phyloP scores from a whole-genome alignment of 2,329 filamentous ascomycete genomes.

The Cercospora sp. region DNA sequence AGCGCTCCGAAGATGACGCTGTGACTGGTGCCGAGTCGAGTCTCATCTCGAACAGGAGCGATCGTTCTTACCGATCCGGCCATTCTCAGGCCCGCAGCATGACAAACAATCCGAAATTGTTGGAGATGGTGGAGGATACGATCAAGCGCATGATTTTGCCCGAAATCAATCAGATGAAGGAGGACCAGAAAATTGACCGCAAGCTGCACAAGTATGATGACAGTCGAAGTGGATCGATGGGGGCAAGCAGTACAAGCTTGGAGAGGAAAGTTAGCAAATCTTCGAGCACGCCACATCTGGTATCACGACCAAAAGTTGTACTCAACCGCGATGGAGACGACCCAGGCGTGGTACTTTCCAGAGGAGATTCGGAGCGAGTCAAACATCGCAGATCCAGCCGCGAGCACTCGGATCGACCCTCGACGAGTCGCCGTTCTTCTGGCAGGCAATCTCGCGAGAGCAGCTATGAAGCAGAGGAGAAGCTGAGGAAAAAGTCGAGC shows the following conservation, averaged over 20 bases:
- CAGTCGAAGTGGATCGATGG: conserved; percentile 55
- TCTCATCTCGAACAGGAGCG: conserved; percentile 60
- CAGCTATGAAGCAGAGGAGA: conserved; percentile 48
- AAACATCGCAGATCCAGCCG: conserved; percentile 58
- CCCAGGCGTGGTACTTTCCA: conserved; percentile 57
- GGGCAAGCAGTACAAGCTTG: conserved; percentile 53
- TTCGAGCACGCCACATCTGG: conserved; percentile 61
- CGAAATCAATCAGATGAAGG: conserved; percentile 86
- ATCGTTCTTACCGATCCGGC: conserved; percentile 60
- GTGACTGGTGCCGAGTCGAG: conserved; percentile 61
- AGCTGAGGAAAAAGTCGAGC: conserved; percentile 55
- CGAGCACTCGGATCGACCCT: conserved; percentile 38
- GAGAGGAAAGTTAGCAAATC: conserved; percentile 60
- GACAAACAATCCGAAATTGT: conserved; percentile 86
- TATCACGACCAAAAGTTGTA: conserved; percentile 60
- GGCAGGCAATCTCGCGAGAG: conserved; percentile 29
- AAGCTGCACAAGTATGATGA: conserved; percentile 68
- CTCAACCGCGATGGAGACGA: conserved; percentile 60
- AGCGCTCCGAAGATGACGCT: conserved; percentile 54
- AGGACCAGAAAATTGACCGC: conserved; percentile 78
- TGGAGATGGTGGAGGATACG: conserved; percentile 90
- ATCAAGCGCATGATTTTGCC: conserved; percentile 87
- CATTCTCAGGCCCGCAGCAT: conserved; percentile 68
- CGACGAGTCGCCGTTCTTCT: conserved; percentile 32
- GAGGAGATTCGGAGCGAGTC: conserved; percentile 54